phyloP scores from a whole-genome alignment of 129 eudicot genomes.

The Lonicera japonica region DNA sequence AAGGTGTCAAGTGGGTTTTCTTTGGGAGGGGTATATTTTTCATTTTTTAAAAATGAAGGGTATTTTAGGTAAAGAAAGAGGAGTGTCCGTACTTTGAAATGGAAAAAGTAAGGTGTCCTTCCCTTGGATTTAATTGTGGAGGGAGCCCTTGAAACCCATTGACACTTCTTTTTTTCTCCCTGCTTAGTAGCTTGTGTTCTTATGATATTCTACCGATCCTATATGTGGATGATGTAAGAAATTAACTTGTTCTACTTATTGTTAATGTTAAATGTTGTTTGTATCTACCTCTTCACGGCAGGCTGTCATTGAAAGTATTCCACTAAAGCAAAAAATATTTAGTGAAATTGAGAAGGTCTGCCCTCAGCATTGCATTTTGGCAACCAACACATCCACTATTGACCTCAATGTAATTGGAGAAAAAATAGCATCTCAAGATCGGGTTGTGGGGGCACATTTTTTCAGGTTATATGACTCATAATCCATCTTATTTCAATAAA shows the following conservation, averaged over 20 bases:
- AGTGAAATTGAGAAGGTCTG: slow-evolving; percentile 73
- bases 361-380: slow-evolving; percentile 93
- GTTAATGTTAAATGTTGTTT: background rate
- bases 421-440: slow-evolving; percentile 69
- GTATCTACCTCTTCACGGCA: slow-evolving; percentile 24
- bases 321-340: slow-evolving; percentile 86
- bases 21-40: no score
- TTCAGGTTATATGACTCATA: slow-evolving; percentile 55
- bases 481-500: slow-evolving; percentile 8
- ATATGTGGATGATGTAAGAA: background rate
- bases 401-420: slow-evolving; percentile 82
- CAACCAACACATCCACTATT: slow-evolving; percentile 90
- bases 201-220: background rate
- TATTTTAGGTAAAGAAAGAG: no score
- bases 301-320: slow-evolving; percentile 90
- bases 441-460: slow-evolving; percentile 93
- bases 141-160: no score
- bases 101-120: no score
- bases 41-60: no score
- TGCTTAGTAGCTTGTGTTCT: background rate
- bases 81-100: no score
- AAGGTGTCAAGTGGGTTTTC: no score
- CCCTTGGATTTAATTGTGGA: no score
- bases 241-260: background rate
- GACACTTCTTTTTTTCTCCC: background rate